Conservation (phyloP, 179 eudicot genomes). For the Corrigiola litoralis region DNA sequence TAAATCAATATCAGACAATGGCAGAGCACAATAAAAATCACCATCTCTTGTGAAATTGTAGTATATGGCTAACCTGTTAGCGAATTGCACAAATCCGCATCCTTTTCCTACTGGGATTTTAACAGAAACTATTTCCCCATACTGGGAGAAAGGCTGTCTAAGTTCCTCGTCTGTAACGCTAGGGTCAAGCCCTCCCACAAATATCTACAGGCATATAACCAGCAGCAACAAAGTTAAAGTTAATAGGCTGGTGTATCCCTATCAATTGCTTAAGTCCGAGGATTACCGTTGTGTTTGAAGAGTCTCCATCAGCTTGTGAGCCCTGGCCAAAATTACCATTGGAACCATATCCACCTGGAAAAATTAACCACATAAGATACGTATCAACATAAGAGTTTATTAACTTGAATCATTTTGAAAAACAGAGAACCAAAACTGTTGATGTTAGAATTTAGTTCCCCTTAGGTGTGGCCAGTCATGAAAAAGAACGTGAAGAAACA, state of each 20-base stretch:
- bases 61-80: slow-evolving; percentile 55
- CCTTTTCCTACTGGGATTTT: slow-evolving; percentile 91
- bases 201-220: slow-evolving; percentile 49
- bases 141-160: slow-evolving; percentile 76
- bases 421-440: background rate
- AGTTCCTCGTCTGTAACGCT: slow-evolving; percentile 85
- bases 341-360: slow-evolving; percentile 60
- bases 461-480: too few species aligned
- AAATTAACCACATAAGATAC: background rate
- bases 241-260: background rate
- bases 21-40: background rate
- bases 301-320: slow-evolving; percentile 79
- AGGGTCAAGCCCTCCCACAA: slow-evolving; percentile 95
- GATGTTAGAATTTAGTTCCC: too few species aligned
- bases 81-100: slow-evolving; percentile 93
- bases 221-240: background rate
- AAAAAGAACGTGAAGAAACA: too few species aligned
- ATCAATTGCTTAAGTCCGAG: background rate
- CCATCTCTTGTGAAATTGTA: background rate
- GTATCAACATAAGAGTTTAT: background rate
- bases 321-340: slow-evolving; percentile 61
- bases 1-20: background rate
- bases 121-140: slow-evolving; percentile 87
- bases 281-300: slow-evolving; percentile 88
- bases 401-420: background rate